These are phyloP conservation scores for Zelonia costaricensis DNA, from an alignment of 208 protist species.

Conservation along the genomic window DNA sequence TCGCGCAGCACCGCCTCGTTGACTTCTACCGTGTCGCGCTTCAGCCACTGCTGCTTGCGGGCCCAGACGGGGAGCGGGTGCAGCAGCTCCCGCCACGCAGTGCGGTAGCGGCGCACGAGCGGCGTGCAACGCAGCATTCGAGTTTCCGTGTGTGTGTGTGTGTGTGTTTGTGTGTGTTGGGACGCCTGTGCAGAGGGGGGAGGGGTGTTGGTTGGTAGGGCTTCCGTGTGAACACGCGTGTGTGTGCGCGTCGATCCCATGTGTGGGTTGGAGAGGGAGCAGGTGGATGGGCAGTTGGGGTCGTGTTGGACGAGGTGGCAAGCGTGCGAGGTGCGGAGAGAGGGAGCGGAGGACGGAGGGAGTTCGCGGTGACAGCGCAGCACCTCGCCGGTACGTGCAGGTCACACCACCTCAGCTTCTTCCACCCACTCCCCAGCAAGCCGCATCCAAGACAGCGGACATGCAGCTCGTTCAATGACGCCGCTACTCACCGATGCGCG, in stretches of 20 bases:
- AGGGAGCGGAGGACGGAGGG: neutral
- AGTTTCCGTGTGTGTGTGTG: neutral
- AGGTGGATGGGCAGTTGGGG: slow-evolving; percentile 1
- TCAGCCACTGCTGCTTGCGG: slow-evolving; percentile 79
- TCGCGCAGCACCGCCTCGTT: slow-evolving; percentile 77
- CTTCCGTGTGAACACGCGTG: neutral
- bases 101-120: slow-evolving; percentile 55
- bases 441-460: no score
- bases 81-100: slow-evolving; percentile 86
- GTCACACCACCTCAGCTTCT: no score
- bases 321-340: neutral
- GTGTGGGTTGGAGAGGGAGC: neutral
- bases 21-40: slow-evolving; percentile 83
- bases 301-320: neutral
- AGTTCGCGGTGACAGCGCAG: no score
- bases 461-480: no score
- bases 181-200: neutral
- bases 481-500: no score
- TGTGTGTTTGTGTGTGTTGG: neutral
- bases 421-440: no score
- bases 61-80: slow-evolving; percentile 70
- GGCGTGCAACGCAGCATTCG: slow-evolving; percentile 41
- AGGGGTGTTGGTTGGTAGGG: neutral
- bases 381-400: no score
- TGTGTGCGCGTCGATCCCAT: no score